Evolutionary conservation across 768 basidiomycete genomes (phyloP).

Genomic region (Trametes cingulata): DNA sequence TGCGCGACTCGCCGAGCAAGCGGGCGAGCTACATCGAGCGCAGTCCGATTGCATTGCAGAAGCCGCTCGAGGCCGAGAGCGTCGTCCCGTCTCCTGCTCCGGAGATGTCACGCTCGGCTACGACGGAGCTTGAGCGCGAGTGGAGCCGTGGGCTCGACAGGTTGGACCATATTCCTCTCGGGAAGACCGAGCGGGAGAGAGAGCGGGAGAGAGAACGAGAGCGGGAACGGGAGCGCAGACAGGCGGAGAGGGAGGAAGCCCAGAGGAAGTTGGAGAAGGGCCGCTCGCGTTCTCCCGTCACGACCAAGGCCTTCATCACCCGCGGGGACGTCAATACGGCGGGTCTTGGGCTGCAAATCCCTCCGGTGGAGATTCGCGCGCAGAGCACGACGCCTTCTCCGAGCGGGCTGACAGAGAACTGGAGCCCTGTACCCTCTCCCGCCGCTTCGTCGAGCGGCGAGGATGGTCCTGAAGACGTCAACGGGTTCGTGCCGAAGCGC

Average conservation of each 20-base stretch:
- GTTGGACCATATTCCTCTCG: conserved; percentile 11
- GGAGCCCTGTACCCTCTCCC: conserved; percentile 42
- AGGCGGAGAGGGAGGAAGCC: conserved; percentile 12
- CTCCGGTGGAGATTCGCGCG: conserved; percentile 1
- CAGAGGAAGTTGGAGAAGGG: conserved; percentile 7
- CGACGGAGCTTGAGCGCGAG: conserved; percentile 18
- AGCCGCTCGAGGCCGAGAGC: conserved; percentile 33
- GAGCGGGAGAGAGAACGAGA: conserved; percentile 14
- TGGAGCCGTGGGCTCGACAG: conserved; percentile 16
- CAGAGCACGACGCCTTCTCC: conserved; percentile 22
- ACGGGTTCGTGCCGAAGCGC: conserved; percentile 25
- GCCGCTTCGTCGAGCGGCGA: conserved; percentile 54
- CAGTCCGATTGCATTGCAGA: conserved; percentile 33
- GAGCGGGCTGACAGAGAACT: conserved; percentile 44
- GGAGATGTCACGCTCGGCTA: neutral
- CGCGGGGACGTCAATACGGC: conserved; percentile 15
- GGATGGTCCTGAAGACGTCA: conserved; percentile 51
- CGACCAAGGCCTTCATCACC: conserved; percentile 24
- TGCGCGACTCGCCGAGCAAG: conserved; percentile 74
- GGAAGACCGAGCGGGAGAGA: conserved; percentile 15
- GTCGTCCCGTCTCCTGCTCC: conserved; percentile 7
- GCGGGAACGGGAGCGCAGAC: conserved; percentile 7
- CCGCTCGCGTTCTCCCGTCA: conserved; percentile 9
- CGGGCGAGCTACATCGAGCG: conserved; percentile 67
- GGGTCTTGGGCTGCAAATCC: conserved; percentile 14